Evolutionary conservation across 495 filamentous ascomycete genomes (phyloP).

Genomic region (Aspergillus avenaceus): DNA sequence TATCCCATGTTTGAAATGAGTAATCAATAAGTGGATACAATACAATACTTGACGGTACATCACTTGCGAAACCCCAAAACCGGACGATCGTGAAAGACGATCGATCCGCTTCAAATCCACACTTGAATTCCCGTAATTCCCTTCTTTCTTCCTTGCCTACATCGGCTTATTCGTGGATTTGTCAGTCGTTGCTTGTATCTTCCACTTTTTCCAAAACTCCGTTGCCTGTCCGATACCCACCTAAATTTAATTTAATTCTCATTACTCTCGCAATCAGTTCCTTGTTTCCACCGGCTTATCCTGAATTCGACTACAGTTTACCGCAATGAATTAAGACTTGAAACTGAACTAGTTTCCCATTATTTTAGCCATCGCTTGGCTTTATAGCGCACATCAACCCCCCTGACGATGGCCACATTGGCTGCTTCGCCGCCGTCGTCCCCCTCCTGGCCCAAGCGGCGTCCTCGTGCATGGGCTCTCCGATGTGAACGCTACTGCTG

Average conservation of each 20-base stretch:
- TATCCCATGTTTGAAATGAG: background rate
- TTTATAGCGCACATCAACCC: constrained; percentile 2
- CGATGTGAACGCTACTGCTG: constrained; percentile 84
- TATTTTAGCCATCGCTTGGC: background rate
- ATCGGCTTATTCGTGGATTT: background rate
- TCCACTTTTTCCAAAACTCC: background rate
- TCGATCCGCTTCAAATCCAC: background rate
- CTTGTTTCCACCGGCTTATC: too few species aligned
- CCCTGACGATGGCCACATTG: constrained; percentile 39
- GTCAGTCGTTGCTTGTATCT: background rate
- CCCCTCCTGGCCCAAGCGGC: constrained; percentile 47
- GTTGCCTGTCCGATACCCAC: background rate
- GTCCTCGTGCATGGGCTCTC: constrained; percentile 60
- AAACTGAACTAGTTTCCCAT: background rate
- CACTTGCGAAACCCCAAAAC: background rate
- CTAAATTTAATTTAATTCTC: background rate
- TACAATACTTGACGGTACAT: background rate
- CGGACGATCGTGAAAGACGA: background rate
- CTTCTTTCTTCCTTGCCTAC: background rate
- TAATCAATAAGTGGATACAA: too few species aligned
- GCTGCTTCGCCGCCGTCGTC: constrained; percentile 41
- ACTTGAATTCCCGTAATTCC: background rate
- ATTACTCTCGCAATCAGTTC: too few species aligned
- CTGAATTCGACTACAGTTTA: background rate
- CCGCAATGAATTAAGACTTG: constrained; percentile 13